A percentile compares a stretch with the other conserved stretches of the same genome.
phyloP scores from a whole-genome alignment of 805 yeast genomes.

The Wickerhamomyces canadensis region DNA sequence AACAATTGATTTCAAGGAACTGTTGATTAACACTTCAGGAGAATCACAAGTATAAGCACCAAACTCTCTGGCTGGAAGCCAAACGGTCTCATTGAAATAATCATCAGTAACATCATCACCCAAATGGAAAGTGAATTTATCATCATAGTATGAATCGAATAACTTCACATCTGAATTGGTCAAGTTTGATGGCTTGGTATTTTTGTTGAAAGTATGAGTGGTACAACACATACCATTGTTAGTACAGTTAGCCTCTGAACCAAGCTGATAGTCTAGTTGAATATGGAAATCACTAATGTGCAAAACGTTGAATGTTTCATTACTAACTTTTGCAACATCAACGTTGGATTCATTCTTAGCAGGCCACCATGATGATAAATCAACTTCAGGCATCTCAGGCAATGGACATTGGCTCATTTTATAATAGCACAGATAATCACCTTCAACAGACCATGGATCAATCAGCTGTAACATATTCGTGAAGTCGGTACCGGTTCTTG shows the following conservation, averaged over 20 bases:
- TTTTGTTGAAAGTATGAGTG: constrained; percentile 23
- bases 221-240: constrained; percentile 52
- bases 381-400: constrained; percentile 48
- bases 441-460: constrained; percentile 49
- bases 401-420: constrained; percentile 43
- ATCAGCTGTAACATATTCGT: constrained; percentile 44
- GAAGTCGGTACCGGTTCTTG: constrained; percentile 40
- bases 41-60: constrained; percentile 64
- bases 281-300: constrained; percentile 66
- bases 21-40: constrained; percentile 56
- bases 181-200: constrained; percentile 10
- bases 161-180: constrained; percentile 23
- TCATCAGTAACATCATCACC: constrained; percentile 28
- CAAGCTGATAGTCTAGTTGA: constrained; percentile 47
- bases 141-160: constrained; percentile 26
- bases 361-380: constrained; percentile 40
- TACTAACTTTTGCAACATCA: constrained; percentile 38
- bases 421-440: constrained; percentile 57
- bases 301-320: constrained; percentile 50
- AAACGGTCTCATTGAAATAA: constrained; percentile 31
- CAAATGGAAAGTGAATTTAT: constrained; percentile 23
- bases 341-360: constrained; percentile 35
- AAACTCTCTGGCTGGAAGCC: constrained; percentile 52
- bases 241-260: constrained; percentile 55
- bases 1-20: constrained; percentile 42